Evolutionary conservation across 108 stramenopile genomes (phyloP).

Genomic region (Cylindrotheca fusiformis): DNA sequence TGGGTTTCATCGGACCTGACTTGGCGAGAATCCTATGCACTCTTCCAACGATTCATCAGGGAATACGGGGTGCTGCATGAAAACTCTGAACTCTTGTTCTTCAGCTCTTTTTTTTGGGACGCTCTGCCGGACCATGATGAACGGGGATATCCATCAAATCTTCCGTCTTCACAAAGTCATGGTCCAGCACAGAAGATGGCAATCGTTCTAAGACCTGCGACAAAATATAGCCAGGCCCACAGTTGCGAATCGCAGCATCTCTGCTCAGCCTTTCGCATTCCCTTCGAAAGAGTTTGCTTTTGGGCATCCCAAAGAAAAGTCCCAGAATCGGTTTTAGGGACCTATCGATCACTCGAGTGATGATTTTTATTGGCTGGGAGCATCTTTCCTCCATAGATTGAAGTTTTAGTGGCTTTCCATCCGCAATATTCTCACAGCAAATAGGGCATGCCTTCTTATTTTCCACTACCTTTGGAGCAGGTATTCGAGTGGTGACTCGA

Average conservation of each 20-base stretch:
- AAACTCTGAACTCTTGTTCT: slow-evolving; percentile 16
- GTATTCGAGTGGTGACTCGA: slow-evolving; percentile 16
- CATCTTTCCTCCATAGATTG: background rate
- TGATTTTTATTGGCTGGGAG: slow-evolving; percentile 31
- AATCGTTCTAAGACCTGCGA: slow-evolving; percentile 45
- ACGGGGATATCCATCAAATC: background rate
- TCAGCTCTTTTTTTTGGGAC: background rate
- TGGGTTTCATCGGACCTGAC: no score
- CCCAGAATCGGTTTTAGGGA: slow-evolving; percentile 53
- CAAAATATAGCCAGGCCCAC: slow-evolving; percentile 67
- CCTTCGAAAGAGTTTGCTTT: slow-evolving; percentile 39
- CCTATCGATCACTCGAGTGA: slow-evolving; percentile 41
- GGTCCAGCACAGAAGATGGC: slow-evolving; percentile 32
- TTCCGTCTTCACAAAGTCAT: slow-evolving; percentile 29
- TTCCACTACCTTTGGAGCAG: slow-evolving; percentile 18
- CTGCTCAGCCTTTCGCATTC: slow-evolving; percentile 39
- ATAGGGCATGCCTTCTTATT: slow-evolving; percentile 17
- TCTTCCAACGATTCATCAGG: no score
- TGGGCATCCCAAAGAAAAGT: slow-evolving; percentile 45
- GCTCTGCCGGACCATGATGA: background rate
- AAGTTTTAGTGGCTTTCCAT: background rate
- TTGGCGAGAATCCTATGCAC: no score
- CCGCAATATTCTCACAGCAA: slow-evolving; percentile 11
- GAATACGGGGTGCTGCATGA: no score
- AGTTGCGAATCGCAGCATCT: slow-evolving; percentile 52